A percentile compares a stretch with the other conserved stretches of the same genome.
Evolutionary conservation across 345 rosid species (phyloP).

Genomic region (Aegle marmelos): DNA sequence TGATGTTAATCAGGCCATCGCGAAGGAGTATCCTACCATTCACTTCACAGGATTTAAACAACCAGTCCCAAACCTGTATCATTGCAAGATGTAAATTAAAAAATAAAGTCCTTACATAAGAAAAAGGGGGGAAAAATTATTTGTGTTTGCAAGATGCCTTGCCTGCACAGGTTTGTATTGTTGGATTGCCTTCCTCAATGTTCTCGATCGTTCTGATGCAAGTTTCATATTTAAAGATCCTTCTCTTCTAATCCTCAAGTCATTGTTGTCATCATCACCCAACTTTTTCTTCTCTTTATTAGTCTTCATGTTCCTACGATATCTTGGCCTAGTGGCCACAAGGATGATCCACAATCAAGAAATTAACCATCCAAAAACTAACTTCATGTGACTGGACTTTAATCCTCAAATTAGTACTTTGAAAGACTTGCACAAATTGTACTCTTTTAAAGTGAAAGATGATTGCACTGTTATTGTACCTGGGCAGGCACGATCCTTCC

Average conservation of each 20-base stretch:
- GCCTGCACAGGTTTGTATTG: constrained; percentile 72
- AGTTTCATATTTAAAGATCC: constrained; percentile 41
- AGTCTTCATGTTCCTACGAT: constrained; percentile 37
- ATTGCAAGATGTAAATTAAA: constrained; percentile 2
- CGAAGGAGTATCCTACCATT: constrained; percentile 62
- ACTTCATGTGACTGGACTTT: not conserved
- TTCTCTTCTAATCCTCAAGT: constrained; percentile 40
- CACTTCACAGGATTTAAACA: constrained; percentile 81
- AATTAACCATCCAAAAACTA: not conserved
- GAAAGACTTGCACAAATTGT: not conserved
- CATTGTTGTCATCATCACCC: constrained; percentile 30
- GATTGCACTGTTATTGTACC: constrained; percentile 30
- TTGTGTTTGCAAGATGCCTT: constrained; percentile 1
- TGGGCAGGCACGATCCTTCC: constrained; percentile 80
- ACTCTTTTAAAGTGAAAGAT: not conserved
- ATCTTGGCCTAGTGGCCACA: constrained; percentile 79
- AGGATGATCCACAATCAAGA: constrained; percentile 17
- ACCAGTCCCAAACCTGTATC: constrained; percentile 84
- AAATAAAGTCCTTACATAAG: not conserved
- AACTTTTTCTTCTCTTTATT: constrained; percentile 24
- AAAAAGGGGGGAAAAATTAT: not conserved
- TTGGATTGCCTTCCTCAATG: constrained; percentile 53
- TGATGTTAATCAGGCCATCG: constrained; percentile 55
- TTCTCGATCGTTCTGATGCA: constrained; percentile 50
- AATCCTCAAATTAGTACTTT: not conserved